phyloP scores from a whole-genome alignment of 352 stramenopile genomes.

The Globisporangium barbulae region DNA sequence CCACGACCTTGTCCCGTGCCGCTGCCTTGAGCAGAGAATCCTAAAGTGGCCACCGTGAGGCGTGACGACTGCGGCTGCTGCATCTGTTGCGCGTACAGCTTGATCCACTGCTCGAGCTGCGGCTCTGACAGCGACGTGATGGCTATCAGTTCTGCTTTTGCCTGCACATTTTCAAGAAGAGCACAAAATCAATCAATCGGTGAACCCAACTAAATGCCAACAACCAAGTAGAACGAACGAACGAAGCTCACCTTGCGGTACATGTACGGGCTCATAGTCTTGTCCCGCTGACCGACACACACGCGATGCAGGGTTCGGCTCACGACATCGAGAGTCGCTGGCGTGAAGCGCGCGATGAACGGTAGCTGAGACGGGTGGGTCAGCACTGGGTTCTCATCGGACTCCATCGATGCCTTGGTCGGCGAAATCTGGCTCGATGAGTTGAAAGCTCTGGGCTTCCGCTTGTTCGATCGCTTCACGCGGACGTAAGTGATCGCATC shows the following conservation, averaged over 20 bases:
- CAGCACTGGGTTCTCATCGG: constrained; percentile 18
- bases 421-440: constrained; percentile 8
- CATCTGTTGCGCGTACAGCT: constrained; percentile 26
- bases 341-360: constrained; percentile 42
- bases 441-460: constrained; percentile 25
- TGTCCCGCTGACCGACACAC: constrained; percentile 47
- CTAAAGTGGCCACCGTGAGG: constrained; percentile 15
- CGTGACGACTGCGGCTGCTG: constrained; percentile 22
- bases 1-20: constrained; percentile 25
- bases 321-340: constrained; percentile 35
- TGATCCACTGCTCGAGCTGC: constrained; percentile 70
- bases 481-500: constrained; percentile 73
- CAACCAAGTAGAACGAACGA: not conserved
- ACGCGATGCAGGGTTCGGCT: constrained; percentile 54
- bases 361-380: constrained; percentile 43
- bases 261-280: constrained; percentile 35
- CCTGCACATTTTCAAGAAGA: constrained; percentile 16
- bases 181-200: constrained; percentile 7
- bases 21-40: not conserved
- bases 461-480: constrained; percentile 53
- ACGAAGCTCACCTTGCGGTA: constrained; percentile 36
- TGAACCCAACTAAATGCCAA: not conserved
- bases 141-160: constrained; percentile 45
- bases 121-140: constrained; percentile 58
- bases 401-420: constrained; percentile 9